Evolutionary conservation across 1,284 basidiomycete genomes (phyloP), one percentile per base, ranked within the genome.

Genomic region (Trametes sp.): DNA sequence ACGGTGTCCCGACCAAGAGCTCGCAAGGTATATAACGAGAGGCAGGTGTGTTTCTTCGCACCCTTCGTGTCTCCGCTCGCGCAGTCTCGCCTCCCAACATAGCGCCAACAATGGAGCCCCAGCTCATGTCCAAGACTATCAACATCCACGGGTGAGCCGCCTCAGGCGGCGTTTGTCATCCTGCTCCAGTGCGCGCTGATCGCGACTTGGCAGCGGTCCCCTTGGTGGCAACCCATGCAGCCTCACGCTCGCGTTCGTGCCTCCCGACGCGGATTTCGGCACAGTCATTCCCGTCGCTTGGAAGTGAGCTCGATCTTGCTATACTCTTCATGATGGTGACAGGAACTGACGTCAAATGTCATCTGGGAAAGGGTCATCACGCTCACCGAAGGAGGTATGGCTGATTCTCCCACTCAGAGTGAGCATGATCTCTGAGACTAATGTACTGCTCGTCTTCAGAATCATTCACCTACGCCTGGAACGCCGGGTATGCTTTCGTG

Each of bases 281-380:
- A 8, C 38, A 7, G 16, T 41, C 14, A 41, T n/a, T 5, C 38
- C 38, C 14, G 16, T 41, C 38, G 38, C 38, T n/a, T 41, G 38
- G 38, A 41, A 41, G 38, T 41, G 14, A 41, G 38, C 31, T 33
- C 31, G n/a, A 33, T 33, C 31, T 6, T 33, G 31, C 31, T 5
- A 33, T 33, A 5, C 31, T 33, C 31, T 11, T 33, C 6, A n/a
- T n/a, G 6, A 33, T 11, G 11, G 31, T 33, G 5, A 11, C 5
- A 11, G 6, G 31, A 6, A 33, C 31, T 33, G 6, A 33, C 11
- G 31, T 33, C 5, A 33, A 5, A 6, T 33, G 31, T 33, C 31
- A 6, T 6, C 11, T 33, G 6, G n/a, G n/a, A n/a, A 5, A 59
- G 57, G 57, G 57, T 59, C 4, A 11, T 59, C 31, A 46, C 38